Conservation (phyloP, 176 grass and related monocot genomes). For the Zoysia pacifica region DNA sequence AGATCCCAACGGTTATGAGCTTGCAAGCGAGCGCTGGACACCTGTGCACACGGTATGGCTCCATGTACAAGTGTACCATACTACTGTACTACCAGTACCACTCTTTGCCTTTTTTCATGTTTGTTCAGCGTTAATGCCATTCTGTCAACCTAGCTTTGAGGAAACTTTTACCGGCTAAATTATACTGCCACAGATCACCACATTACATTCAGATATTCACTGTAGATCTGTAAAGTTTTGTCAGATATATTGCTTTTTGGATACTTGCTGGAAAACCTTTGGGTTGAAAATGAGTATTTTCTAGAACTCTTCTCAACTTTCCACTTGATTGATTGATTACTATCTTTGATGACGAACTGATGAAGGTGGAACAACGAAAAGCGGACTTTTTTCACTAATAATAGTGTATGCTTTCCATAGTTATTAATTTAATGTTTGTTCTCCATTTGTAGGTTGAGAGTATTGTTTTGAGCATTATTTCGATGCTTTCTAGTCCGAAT, state of each 20-base stretch:
- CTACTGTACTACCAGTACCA: too few species aligned
- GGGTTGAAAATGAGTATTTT: not conserved
- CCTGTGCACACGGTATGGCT: constrained; percentile 83
- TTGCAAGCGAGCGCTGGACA: constrained; percentile 96
- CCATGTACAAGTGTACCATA: constrained; percentile 4
- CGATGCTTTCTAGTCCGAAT: constrained; percentile 93
- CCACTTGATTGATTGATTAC: constrained; percentile 16
- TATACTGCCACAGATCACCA: not conserved
- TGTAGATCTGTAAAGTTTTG: not conserved
- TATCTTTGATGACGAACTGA: not conserved
- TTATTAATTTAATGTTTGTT: not conserved
- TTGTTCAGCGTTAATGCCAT: not conserved
- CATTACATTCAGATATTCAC: not conserved
- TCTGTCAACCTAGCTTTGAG: not conserved
- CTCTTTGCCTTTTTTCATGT: not conserved
- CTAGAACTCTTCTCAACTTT: not conserved
- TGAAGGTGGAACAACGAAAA: not conserved
- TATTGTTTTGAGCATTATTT: constrained; percentile 95
- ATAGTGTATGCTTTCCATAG: constrained; percentile 13
- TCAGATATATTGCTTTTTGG: not conserved
- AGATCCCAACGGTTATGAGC: constrained; percentile 91
- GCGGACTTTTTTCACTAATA: not conserved
- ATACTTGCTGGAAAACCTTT: not conserved
- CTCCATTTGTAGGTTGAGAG: constrained; percentile 73
- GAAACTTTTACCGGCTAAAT: not conserved